phyloP scores from a whole-genome alignment of 129 eudicot species.

The Deinandra increscens region DNA sequence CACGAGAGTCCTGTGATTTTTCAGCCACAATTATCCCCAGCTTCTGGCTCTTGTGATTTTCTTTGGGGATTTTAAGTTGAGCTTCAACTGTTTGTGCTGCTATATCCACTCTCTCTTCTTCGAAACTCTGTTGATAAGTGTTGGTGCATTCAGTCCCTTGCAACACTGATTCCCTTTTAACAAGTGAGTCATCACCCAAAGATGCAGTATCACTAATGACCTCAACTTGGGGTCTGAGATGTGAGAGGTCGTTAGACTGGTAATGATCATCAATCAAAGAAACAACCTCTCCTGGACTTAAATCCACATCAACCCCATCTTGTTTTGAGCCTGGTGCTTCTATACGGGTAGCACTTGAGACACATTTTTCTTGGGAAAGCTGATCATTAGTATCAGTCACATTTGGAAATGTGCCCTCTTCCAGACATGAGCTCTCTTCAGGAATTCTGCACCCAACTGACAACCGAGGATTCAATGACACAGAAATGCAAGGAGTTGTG shows the following conservation, averaged over 20 bases:
- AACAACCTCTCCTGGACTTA: constrained; percentile 22
- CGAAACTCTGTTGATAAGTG: constrained; percentile 14
- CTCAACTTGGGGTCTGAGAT: constrained; percentile 15
- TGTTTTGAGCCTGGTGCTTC: constrained; percentile 21
- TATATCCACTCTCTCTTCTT: constrained; percentile 18
- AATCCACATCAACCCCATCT: constrained; percentile 27
- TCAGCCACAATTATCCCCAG: constrained; percentile 19
- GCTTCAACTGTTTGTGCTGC: constrained; percentile 19
- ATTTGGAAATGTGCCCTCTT: constrained; percentile 2
- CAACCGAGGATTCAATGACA: background rate
- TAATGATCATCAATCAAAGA: constrained; percentile 25
- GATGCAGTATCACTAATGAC: constrained; percentile 20
- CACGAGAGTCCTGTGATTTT: constrained; percentile 19
- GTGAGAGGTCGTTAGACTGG: background rate
- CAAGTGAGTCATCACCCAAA: constrained; percentile 17
- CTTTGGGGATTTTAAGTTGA: constrained; percentile 7
- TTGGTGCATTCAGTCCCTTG: constrained; percentile 20
- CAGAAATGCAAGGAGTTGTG: constrained; percentile 12
- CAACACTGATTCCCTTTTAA: constrained; percentile 23
- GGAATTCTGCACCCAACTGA: background rate
- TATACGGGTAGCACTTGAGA: constrained; percentile 15
- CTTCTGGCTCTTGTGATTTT: constrained; percentile 20
- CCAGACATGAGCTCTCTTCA: constrained; percentile 17
- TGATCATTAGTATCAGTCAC: constrained; percentile 1
- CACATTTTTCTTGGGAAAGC: constrained; percentile 24